Conservation (phyloP, 2,329 filamentous ascomycete genomes). For the Pseudocercospora ulei region DNA sequence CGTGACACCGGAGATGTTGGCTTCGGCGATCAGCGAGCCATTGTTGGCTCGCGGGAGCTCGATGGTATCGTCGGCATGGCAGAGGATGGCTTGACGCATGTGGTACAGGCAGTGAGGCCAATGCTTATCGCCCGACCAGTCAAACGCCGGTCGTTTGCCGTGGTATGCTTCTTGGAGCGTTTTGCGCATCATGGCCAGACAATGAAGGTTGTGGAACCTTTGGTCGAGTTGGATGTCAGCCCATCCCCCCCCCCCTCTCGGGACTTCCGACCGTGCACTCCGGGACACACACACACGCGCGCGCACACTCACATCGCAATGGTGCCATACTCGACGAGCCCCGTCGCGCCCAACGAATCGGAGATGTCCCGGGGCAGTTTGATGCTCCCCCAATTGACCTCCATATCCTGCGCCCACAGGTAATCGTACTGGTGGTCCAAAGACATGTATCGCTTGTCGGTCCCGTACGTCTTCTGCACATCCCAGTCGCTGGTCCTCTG, state of each 20-base stretch:
- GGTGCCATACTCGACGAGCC: constrained; percentile 8
- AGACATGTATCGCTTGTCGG: constrained; percentile 11
- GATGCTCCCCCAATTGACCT: constrained; percentile 6
- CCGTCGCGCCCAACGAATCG: constrained; percentile 6
- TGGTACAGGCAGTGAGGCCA: constrained; percentile 16
- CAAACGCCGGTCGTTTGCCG: constrained; percentile 11
- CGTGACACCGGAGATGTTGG: constrained; percentile 11
- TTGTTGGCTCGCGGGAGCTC: constrained; percentile 15
- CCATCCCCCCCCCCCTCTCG: too few species aligned
- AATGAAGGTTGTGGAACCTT: constrained; percentile 17
- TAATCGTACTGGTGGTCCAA: constrained; percentile 17
- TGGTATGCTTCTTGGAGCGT: constrained; percentile 13
- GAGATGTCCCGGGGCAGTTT: constrained; percentile 8
- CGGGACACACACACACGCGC: too few species aligned
- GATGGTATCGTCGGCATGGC: constrained; percentile 13
- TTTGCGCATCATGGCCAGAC: constrained; percentile 12
- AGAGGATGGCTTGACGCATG: constrained; percentile 12
- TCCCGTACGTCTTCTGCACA: constrained; percentile 13
- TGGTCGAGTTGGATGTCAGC: background rate
- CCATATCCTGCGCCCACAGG: constrained; percentile 12
- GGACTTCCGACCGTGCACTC: too few species aligned
- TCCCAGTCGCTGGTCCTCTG: constrained; percentile 5
- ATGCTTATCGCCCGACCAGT: constrained; percentile 11
- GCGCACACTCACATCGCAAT: constrained; percentile 13
- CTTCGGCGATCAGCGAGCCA: constrained; percentile 6